Percentiles rank a stretch among this genome's conserved stretches.
Conservation (phyloP, 2,329 filamentous ascomycete genomes). For the Didymella sp. region DNA sequence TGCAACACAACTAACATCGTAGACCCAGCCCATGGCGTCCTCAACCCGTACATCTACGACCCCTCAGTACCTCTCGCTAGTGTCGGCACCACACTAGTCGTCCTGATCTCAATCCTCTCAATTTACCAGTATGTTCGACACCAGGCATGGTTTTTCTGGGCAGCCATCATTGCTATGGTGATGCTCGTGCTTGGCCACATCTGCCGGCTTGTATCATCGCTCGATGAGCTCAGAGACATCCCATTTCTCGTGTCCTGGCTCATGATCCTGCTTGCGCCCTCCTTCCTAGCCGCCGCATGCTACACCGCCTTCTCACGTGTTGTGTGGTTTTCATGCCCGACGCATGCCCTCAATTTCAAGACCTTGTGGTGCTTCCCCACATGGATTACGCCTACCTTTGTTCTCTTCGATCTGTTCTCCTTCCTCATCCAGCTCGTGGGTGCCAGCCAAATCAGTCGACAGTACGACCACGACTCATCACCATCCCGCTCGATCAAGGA, state of each 20-base stretch:
- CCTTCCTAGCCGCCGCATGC: conserved; percentile 59
- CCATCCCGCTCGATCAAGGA: conserved; percentile 52
- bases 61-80: conserved; percentile 56
- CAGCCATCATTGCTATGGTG: conserved; percentile 40
- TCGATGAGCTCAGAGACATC: conserved; percentile 39
- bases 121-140: conserved; percentile 46
- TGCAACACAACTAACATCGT: conserved; percentile 8
- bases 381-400: conserved; percentile 58
- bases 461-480: conserved; percentile 41
- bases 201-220: conserved; percentile 55
- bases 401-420: conserved; percentile 56
- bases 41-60: conserved; percentile 58
- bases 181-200: conserved; percentile 62
- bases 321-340: conserved; percentile 51
- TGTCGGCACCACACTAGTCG: conserved; percentile 53
- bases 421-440: conserved; percentile 56
- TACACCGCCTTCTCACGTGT: conserved; percentile 60
- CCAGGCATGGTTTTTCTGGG: conserved; percentile 49
- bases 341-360: conserved; percentile 51
- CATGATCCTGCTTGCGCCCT: conserved; percentile 58
- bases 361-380: conserved; percentile 53
- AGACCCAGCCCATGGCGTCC: conserved; percentile 23
- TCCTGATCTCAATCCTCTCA: conserved; percentile 40
- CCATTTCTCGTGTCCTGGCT: conserved; percentile 54
- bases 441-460: conserved; percentile 53